Conservation (phyloP, 306 rosid species). For the Prunus mume region DNA sequence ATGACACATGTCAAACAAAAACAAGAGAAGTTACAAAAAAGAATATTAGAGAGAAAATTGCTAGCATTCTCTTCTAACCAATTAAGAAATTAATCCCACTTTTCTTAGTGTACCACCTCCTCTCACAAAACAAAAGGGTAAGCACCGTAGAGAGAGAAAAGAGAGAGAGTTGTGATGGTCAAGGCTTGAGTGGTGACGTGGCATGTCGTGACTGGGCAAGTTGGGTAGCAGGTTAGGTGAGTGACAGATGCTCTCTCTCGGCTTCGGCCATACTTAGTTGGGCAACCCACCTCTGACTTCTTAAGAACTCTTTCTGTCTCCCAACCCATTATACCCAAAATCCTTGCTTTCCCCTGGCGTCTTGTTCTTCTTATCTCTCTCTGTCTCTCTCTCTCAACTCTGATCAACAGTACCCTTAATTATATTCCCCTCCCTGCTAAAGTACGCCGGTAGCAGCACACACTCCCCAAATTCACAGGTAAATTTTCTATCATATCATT, state of each 20-base stretch:
- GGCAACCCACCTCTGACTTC: background rate
- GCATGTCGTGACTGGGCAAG: background rate
- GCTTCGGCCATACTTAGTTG: background rate
- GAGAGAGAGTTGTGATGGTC: background rate
- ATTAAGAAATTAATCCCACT: too few relatives aligned
- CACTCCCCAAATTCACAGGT: background rate
- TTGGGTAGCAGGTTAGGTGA: background rate
- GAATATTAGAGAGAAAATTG: too few relatives aligned
- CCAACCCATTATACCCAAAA: background rate
- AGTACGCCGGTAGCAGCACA: background rate
- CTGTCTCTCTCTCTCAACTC: background rate
- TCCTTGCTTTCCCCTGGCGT: too few relatives aligned
- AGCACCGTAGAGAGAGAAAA: too few relatives aligned
- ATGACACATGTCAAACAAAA: too few relatives aligned
- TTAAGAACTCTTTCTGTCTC: background rate
- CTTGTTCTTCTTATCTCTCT: background rate
- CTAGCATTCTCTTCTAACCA: too few relatives aligned
- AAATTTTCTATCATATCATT: background rate
- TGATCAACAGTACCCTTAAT: too few relatives aligned
- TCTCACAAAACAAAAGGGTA: too few relatives aligned
- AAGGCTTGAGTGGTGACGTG: background rate
- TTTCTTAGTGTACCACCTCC: background rate
- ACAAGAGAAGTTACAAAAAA: too few relatives aligned
- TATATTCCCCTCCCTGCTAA: background rate
- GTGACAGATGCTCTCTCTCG: background rate